Evolutionary conservation across 192 early-diverging fungal genomes (phyloP), one percentile per base, ranked within the genome.

Genomic region (Backusella mclennaniae): DNA sequence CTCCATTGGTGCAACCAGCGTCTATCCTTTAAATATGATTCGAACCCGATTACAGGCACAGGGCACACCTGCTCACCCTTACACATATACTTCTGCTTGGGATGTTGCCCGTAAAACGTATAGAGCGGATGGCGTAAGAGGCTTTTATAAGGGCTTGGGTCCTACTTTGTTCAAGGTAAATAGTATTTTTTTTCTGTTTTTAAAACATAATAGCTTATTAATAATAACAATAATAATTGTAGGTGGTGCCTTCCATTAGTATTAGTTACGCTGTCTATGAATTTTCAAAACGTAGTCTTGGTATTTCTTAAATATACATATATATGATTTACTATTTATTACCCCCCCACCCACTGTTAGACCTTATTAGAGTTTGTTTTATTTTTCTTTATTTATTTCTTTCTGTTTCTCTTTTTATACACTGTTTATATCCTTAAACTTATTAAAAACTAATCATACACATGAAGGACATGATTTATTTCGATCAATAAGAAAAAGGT

Each of bases 11-110:
- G 91, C 92, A 1, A 84, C 86, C 11, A 81, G 90, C 56, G 90
- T 93, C 21, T 94, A 94, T 81, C 93, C 93, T 29, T 77, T 94
- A 23, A 85, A 85, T 67, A 82, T 93, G 67, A 84, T 93, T 23
- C 77, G 92, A 35, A 93, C 93, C 72, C 91, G 92, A 78, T 78
- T 94, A 73, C 93, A 94, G 84, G 92, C 92, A n/a, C 93, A 94
- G 76, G 92, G 92, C 17, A 93, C 92, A 1, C 87, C 91, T 4
- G 87, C 87, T 29, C 92, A 94, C 77, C 93, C 93, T 44, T 82
- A 87, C 36, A 80, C 77, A 29, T 94, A 94, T 77, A 89, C 86
- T 23, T 85, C 83, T 17, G 87, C 86, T 21, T 79, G 86, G 72
- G 92, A 94, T 81, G 90, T 84, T 11, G 83, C 91, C 35, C 76